Conservation (phyloP, 163 green algal species). For the Scenedesmus sp. region DNA sequence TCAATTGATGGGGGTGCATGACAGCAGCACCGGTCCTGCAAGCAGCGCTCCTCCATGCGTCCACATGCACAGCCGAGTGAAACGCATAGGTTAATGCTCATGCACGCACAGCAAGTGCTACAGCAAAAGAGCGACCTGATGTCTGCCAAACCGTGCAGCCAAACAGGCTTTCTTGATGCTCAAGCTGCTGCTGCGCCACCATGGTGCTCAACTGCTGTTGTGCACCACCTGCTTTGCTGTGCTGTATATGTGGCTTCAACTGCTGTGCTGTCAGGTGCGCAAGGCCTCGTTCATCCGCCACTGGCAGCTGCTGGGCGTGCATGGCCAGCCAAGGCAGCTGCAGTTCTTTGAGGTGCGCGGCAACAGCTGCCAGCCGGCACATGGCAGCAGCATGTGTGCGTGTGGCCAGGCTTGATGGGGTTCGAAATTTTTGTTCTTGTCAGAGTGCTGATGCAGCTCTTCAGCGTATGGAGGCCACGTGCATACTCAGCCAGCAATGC, state of each 20-base stretch:
- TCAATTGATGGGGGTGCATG: too few relatives aligned
- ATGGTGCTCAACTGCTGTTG: neutral
- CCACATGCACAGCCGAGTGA: neutral
- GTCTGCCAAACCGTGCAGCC: too few relatives aligned
- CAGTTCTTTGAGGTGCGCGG: slow-evolving; percentile 34
- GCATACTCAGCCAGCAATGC: too few relatives aligned
- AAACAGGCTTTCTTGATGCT: neutral
- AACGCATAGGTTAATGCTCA: neutral
- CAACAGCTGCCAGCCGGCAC: neutral
- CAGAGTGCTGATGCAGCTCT: too few relatives aligned
- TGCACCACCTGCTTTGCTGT: neutral
- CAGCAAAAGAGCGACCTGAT: too few relatives aligned
- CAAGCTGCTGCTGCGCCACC: neutral
- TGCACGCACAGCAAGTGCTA: neutral
- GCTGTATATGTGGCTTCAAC: too few relatives aligned
- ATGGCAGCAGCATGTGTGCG: neutral
- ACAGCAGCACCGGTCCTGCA: neutral
- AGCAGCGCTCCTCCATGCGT: neutral
- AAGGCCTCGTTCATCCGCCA: slow-evolving; percentile 33
- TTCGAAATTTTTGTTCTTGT: too few relatives aligned
- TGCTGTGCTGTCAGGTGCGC: slow-evolving; percentile 1
- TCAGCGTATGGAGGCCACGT: too few relatives aligned
- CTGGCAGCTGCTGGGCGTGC: slow-evolving; percentile 34
- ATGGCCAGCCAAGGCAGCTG: slow-evolving; percentile 22
- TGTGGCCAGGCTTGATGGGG: too few relatives aligned